These are phyloP conservation scores for Fusarium subglutinans DNA, from an alignment of 2,329 filamentous ascomycete genomes.

Conservation along the genomic window DNA sequence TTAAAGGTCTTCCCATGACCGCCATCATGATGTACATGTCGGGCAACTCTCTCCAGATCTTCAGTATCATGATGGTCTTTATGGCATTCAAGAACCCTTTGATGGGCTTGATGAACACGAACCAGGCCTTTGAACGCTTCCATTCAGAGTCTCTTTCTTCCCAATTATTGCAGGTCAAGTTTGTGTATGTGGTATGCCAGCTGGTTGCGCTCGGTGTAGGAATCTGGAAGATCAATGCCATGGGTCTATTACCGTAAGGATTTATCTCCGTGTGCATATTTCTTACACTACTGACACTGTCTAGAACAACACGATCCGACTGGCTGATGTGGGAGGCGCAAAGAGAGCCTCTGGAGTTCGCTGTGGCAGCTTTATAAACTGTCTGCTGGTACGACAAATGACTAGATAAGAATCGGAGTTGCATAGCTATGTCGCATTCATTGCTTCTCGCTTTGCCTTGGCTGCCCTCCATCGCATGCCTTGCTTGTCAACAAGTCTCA, in stretches of 20 bases:
- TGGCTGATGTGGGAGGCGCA: constrained; percentile 96
- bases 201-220: constrained; percentile 83
- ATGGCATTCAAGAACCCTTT: constrained; percentile 99
- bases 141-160: constrained; percentile 81
- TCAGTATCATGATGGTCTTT: constrained; percentile 99
- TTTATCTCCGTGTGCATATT: not conserved
- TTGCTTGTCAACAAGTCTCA: constrained; percentile 59
- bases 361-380: constrained; percentile 68
- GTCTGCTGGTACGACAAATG: constrained; percentile 10
- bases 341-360: constrained; percentile 73
- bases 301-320: constrained; percentile 90
- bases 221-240: constrained; percentile 95
- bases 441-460: constrained; percentile 52
- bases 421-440: constrained; percentile 1
- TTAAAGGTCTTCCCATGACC: constrained; percentile 97
- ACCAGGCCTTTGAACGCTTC: constrained; percentile 89
- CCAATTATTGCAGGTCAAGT: constrained; percentile 83
- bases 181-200: constrained; percentile 89
- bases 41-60: constrained; percentile 96
- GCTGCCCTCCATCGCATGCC: constrained; percentile 63
- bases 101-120: constrained; percentile 82
- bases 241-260: constrained; percentile 93
- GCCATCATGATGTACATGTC: constrained; percentile 99
- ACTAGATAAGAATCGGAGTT: not conserved
- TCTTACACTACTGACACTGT: constrained; percentile 7